A percentile compares a stretch with the other conserved stretches of the same genome.
Evolutionary conservation across 441 rosid species (phyloP).

Genomic region (Hura crepitans): DNA sequence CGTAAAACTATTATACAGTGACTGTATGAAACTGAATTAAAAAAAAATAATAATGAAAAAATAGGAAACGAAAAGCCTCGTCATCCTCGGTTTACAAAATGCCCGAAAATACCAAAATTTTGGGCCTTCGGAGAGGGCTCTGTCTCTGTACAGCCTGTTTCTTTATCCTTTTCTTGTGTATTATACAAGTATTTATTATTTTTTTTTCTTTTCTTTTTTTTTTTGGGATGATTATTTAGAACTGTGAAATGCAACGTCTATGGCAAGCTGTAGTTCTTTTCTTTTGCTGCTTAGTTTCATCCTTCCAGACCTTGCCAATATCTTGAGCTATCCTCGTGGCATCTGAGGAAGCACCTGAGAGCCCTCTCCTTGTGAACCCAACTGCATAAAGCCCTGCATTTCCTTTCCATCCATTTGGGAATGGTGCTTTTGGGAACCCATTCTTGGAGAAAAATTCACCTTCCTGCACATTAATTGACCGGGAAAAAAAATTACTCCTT

Average conservation of each 20-base stretch:
- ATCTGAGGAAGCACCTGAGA: constrained; percentile 71
- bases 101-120: constrained; percentile 41
- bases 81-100: constrained; percentile 55
- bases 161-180: constrained; percentile 17
- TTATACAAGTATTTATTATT: constrained; percentile 17
- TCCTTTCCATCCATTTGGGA: constrained; percentile 80
- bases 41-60: neutral
- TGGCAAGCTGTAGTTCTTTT: constrained; percentile 49
- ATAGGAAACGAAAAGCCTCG: constrained; percentile 38
- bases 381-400: constrained; percentile 76
- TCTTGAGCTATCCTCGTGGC: constrained; percentile 63
- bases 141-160: constrained; percentile 28
- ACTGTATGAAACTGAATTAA: constrained; percentile 11
- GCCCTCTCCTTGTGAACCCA: constrained; percentile 93
- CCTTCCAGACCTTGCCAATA: constrained; percentile 62
- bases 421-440: constrained; percentile 64
- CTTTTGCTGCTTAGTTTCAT: constrained; percentile 53
- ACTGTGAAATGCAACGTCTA: constrained; percentile 75
- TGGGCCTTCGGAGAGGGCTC: constrained; percentile 71
- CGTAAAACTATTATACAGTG: constrained; percentile 14
- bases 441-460: constrained; percentile 69
- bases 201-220: too few species aligned
- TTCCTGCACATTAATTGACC: constrained; percentile 43
- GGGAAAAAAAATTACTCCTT: neutral
- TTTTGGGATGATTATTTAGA: too few species aligned